Evolutionary conservation across 305 asterid genomes (phyloP).

Genomic region (Euphrasia arctica): DNA sequence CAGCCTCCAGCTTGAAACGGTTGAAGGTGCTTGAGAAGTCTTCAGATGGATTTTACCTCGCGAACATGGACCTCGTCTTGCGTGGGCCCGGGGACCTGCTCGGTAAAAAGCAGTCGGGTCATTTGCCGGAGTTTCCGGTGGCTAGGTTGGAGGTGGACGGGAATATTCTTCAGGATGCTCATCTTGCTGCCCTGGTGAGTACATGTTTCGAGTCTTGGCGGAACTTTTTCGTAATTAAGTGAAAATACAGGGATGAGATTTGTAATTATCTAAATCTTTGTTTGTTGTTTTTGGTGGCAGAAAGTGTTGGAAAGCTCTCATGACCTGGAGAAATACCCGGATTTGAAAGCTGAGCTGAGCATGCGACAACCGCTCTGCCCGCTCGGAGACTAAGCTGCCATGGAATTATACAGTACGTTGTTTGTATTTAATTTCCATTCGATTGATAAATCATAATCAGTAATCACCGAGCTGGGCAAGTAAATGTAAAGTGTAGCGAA

Average conservation of each 20-base stretch:
- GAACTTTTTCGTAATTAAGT: too few relatives aligned
- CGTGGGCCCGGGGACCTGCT: conserved; percentile 99
- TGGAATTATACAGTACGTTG: not conserved
- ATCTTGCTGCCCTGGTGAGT: conserved; percentile 84
- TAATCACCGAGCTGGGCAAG: not conserved
- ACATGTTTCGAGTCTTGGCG: not conserved
- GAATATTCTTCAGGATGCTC: conserved; percentile 80
- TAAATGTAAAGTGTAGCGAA: not conserved
- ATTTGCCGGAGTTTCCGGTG: conserved; percentile 87
- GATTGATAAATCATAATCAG: not conserved
- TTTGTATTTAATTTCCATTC: not conserved
- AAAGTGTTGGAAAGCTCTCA: conserved; percentile 54
- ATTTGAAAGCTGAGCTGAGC: conserved; percentile 81
- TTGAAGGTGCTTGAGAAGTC: conserved; percentile 81
- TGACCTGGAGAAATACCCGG: conserved; percentile 64
- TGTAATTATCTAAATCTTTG: too few relatives aligned
- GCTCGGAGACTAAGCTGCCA: conserved; percentile 55
- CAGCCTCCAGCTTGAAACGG: conserved; percentile 56
- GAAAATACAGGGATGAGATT: too few relatives aligned
- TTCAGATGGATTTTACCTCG: conserved; percentile 74
- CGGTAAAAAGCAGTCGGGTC: conserved; percentile 91
- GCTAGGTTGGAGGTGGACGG: conserved; percentile 92
- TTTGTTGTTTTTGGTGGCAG: conserved; percentile 40
- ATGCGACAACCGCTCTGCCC: conserved; percentile 85
- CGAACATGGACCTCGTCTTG: conserved; percentile 80